Evolutionary conservation across 345 rosid genomes (phyloP).

Genomic region (Anacardium occidentale): DNA sequence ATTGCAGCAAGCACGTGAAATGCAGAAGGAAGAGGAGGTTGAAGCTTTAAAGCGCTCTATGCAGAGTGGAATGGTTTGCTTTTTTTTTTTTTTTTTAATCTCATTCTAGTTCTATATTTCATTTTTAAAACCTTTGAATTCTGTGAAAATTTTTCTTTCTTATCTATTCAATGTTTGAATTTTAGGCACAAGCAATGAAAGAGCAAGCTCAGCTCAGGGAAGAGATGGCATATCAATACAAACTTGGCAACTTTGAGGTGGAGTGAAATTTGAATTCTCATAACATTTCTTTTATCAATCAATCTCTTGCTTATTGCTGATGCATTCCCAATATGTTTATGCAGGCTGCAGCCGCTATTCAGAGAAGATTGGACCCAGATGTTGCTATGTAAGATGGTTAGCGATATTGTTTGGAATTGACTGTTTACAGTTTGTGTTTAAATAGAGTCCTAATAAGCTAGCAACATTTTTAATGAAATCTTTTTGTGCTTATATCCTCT

Average conservation of each 20-base stretch:
- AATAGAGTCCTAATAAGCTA: not conserved
- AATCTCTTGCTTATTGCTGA: not conserved
- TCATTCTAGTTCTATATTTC: too few relatives aligned
- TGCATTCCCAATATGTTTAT: not conserved
- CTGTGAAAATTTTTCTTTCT: not conserved
- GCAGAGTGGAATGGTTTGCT: slow-evolving; percentile 97
- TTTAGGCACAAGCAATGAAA: slow-evolving; percentile 94
- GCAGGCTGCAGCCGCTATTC: slow-evolving; percentile 76
- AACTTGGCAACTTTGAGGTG: slow-evolving; percentile 92
- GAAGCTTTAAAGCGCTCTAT: slow-evolving; percentile 67
- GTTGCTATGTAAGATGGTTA: slow-evolving; percentile 47
- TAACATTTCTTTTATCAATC: not conserved
- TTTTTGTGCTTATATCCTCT: not conserved
- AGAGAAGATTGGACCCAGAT: slow-evolving; percentile 75
- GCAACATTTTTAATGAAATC: not conserved
- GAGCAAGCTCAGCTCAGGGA: slow-evolving; percentile 89
- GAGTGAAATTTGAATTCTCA: not conserved
- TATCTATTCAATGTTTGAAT: slow-evolving; percentile 11
- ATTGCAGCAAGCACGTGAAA: slow-evolving; percentile 72
- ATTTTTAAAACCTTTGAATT: not conserved
- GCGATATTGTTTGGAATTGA: not conserved
- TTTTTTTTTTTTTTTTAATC: not conserved
- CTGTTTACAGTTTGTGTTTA: not conserved
- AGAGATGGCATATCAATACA: slow-evolving; percentile 93
- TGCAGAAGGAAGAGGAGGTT: slow-evolving; percentile 84